Conservation (phyloP, 192 early-diverging fungal genomes). For the Rhizophagus sp. region DNA sequence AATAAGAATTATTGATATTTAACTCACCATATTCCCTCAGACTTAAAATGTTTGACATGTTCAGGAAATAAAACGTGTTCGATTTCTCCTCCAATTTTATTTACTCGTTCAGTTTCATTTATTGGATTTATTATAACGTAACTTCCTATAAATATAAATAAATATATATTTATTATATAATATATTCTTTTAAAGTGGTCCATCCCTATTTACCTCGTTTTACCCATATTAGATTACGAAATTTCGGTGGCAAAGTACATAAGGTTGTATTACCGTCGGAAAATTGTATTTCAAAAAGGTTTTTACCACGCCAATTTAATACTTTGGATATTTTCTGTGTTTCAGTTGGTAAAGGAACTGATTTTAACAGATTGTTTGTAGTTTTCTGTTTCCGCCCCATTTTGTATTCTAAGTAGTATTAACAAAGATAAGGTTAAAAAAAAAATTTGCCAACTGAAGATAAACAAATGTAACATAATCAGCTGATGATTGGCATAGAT, state of each 20-base stretch:
- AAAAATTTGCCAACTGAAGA: too few species aligned
- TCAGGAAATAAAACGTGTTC: conserved; percentile 69
- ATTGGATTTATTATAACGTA: conserved; percentile 67
- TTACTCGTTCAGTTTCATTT: conserved; percentile 50
- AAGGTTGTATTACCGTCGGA: conserved; percentile 55
- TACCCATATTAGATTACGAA: conserved; percentile 82
- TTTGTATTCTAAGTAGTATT: neutral
- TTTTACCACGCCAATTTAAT: conserved; percentile 68
- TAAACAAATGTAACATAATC: too few species aligned
- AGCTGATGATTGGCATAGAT: too few species aligned
- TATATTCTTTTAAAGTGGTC: neutral
- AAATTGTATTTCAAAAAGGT: conserved; percentile 69
- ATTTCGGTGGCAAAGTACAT: conserved; percentile 73
- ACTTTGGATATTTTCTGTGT: conserved; percentile 59
- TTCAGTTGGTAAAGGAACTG: conserved; percentile 36
- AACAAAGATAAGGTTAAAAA: too few species aligned
- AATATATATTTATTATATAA: neutral
- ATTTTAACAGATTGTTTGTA: conserved; percentile 37
- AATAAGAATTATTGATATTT: neutral
- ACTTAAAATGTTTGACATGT: conserved; percentile 71
- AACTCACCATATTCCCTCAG: conserved; percentile 55
- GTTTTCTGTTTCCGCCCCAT: conserved; percentile 42
- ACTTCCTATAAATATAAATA: conserved; percentile 43
- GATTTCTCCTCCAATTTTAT: conserved; percentile 79
- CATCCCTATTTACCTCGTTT: conserved; percentile 59